A percentile compares a stretch with the other conserved stretches of the same genome.
phyloP scores from a whole-genome alignment of 139 green algal species.

The Chlorokybus atmophyticus region DNA sequence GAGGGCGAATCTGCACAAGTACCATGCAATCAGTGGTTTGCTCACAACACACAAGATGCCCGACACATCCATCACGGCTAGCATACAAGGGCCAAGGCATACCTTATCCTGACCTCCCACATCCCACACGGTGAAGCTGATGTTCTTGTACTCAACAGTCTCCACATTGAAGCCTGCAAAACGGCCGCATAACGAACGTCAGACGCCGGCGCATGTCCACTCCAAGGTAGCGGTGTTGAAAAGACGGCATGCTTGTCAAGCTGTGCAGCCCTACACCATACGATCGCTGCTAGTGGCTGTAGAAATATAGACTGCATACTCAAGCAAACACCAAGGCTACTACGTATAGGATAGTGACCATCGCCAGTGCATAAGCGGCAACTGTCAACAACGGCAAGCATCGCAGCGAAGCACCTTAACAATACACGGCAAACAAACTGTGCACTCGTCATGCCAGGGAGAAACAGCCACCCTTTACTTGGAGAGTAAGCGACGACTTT shows the following conservation, averaged over 20 bases:
- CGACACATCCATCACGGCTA: too few species aligned
- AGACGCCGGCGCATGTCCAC: background rate
- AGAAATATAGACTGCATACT: background rate
- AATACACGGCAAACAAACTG: too few species aligned
- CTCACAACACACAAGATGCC: too few species aligned
- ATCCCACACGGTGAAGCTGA: slow-evolving; percentile 71
- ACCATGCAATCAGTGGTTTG: too few species aligned
- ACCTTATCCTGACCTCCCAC: slow-evolving; percentile 87
- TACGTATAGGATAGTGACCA: background rate
- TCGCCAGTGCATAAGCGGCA: background rate
- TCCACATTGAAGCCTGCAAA: slow-evolving; percentile 78
- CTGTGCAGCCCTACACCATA: background rate
- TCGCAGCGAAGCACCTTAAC: background rate
- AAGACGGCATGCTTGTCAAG: background rate
- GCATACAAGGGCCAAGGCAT: too few species aligned
- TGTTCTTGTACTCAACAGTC: slow-evolving; percentile 93
- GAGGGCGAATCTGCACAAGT: slow-evolving; percentile 51
- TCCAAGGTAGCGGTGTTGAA: background rate
- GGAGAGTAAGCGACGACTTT: too few species aligned
- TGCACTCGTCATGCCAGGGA: too few species aligned
- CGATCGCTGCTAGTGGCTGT: background rate
- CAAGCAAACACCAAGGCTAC: background rate
- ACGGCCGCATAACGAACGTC: background rate
- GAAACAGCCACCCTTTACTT: too few species aligned
- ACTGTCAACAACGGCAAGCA: background rate